A percentile compares a stretch with the other conserved stretches of the same genome.
phyloP scores from a whole-genome alignment of 139 green algal species.

The Chlorella vulgaris region DNA sequence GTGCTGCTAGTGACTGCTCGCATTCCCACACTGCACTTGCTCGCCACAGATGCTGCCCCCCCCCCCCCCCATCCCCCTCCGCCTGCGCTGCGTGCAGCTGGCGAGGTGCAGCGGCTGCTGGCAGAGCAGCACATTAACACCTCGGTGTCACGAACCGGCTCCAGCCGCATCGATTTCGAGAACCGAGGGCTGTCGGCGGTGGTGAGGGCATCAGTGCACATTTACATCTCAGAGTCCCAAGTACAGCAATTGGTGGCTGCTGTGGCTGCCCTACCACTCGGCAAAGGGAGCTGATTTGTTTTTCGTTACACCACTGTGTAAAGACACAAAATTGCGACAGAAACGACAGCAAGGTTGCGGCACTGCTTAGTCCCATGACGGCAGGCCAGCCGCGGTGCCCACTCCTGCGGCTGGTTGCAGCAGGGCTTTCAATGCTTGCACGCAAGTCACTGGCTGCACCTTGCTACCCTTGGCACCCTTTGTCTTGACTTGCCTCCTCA shows the following conservation, averaged over 20 bases:
- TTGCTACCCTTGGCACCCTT: not conserved
- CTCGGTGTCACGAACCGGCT: constrained; percentile 48
- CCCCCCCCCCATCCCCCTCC: not conserved
- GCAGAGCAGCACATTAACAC: constrained; percentile 47
- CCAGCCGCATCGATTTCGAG: constrained; percentile 64
- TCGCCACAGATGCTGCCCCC: not conserved
- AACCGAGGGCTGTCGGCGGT: constrained; percentile 43
- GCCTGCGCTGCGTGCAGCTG: constrained; percentile 3
- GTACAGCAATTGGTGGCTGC: constrained; percentile 47
- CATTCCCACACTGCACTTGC: too few relatives aligned
- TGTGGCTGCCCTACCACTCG: constrained; percentile 33
- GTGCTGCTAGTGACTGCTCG: not conserved
- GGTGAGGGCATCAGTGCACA: constrained; percentile 68
- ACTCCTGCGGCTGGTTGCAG: not conserved
- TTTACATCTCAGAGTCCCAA: constrained; percentile 71
- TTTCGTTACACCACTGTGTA: too few relatives aligned
- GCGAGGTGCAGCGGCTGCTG: constrained; percentile 32
- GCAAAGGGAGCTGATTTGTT: too few relatives aligned
- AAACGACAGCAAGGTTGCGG: too few relatives aligned
- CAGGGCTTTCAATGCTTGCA: not conserved
- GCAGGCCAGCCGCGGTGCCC: not conserved
- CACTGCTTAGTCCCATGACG: not conserved
- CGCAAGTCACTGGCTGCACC: not conserved
- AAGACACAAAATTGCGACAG: too few relatives aligned
- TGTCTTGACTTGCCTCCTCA: not conserved